Evolutionary conservation across 2,329 filamentous ascomycete genomes (phyloP), one percentile per base, ranked within the genome.

Genomic region (Basipetospora chlamydospora): DNA sequence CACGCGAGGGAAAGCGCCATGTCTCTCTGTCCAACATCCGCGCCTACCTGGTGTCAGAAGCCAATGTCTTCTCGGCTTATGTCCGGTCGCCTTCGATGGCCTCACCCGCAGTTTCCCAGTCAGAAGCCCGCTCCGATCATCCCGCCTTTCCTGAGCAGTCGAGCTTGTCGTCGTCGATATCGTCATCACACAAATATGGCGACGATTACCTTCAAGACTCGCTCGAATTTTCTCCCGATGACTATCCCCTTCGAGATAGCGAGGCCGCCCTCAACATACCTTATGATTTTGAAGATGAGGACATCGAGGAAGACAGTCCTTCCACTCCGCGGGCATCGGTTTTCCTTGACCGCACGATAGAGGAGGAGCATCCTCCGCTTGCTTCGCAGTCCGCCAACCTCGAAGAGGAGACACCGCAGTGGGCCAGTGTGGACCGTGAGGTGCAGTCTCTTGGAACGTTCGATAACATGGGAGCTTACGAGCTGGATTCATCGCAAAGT

Each of bases 21-120:
- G 60, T 83, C 33, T 67, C 64, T 12, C 57, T 83, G n/a, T 66
- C 69, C 12, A 70, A 70, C 35, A 69, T 84, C 22, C 67, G 70
- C 16, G 77, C 75, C 11, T 70, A 68, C 43, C 53, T 83, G 20
- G 73, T 82, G 28, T 78, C 77, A 3, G 77, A 83, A 45, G 71
- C 74, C 13, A 74, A 73, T 32, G 66, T 74, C 26, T 80, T 82
- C 40, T 70, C 74, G 4, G 65, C 64, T 8, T 53, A 79, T 26
- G 67, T 68, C 7, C 37, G 33, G 8, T 39, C 35, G 5, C 54
- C 60, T 4, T 61, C 59, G 4, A 46, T 56, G 10, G 66, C 67
- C 5, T 78, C 75, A 2, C 74, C 77, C 2, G 55, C 59, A 5
- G 60, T 64, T 40, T 61, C 63, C 4, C 58, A 57, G 33, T 72